A percentile compares a stretch with the other conserved stretches of the same genome.
These are phyloP conservation scores for Colletotrichum endophyticum DNA, from an alignment of 2,329 filamentous ascomycete species.

Conservation along the genomic window DNA sequence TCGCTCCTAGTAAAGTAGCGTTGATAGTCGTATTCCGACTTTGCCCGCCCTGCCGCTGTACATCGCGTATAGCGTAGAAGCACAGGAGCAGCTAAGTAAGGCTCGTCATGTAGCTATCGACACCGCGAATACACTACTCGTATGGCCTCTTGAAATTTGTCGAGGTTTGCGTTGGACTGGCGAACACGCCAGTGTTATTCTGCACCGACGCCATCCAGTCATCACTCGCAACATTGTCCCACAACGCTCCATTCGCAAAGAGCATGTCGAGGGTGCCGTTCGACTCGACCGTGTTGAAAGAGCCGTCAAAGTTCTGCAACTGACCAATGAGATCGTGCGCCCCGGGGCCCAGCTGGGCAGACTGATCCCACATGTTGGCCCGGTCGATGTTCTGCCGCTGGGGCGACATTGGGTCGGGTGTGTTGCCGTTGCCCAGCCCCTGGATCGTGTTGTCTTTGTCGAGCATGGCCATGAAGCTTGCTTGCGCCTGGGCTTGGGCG, in stretches of 20 bases:
- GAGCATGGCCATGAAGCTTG: neutral
- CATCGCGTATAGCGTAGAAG: neutral
- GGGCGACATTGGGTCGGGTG: neutral
- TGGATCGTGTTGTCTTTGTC: neutral
- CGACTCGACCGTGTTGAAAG: conserved; percentile 10
- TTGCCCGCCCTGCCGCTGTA: neutral
- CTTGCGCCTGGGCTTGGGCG: neutral
- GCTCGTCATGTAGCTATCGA: neutral
- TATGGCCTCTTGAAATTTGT: neutral
- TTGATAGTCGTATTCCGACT: neutral
- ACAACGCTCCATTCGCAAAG: conserved; percentile 7
- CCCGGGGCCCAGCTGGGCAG: neutral
- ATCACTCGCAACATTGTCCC: conserved; percentile 3
- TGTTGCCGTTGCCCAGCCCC: neutral
- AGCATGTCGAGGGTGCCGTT: conserved; percentile 16
- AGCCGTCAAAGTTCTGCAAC: conserved; percentile 11
- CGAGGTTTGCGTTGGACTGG: neutral
- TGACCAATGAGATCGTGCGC: conserved; percentile 10
- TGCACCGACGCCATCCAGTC: conserved; percentile 16
- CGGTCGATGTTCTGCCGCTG: neutral
- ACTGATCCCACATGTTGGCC: neutral
- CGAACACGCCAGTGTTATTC: neutral
- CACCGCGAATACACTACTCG: neutral
- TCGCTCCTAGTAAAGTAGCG: neutral
- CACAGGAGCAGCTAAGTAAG: neutral